These are phyloP conservation scores for Euphorbia pulcherrima DNA, from an alignment of 345 rosid species.

Conservation along the genomic window DNA sequence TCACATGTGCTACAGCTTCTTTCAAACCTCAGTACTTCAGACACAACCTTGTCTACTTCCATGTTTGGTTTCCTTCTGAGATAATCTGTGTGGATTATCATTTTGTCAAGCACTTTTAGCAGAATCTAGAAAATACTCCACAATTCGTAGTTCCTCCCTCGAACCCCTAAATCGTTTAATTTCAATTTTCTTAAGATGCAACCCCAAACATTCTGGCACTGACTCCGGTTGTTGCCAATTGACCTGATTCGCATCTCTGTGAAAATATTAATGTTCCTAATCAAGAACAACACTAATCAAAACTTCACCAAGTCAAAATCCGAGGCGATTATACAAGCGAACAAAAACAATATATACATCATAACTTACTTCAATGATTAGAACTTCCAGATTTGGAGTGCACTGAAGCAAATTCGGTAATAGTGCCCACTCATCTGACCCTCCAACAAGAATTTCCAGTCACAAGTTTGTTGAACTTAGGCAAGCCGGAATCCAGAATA, in stretches of 20 bases:
- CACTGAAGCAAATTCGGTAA: background rate
- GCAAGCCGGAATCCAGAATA: background rate
- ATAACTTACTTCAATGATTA: slow-evolving; percentile 4
- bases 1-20: too few relatives aligned
- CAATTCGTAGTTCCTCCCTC: background rate
- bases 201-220: background rate
- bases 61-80: too few relatives aligned
- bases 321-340: background rate
- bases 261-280: too few relatives aligned
- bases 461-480: background rate
- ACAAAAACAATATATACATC: background rate
- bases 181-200: background rate
- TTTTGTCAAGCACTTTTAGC: background rate
- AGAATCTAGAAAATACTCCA: background rate
- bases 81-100: too few relatives aligned
- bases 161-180: background rate
- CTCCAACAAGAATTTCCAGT: slow-evolving; percentile 4
- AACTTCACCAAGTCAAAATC: background rate
- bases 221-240: background rate
- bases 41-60: too few relatives aligned
- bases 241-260: background rate
- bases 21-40: too few relatives aligned
- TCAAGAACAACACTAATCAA: background rate
- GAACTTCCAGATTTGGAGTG: slow-evolving; percentile 4
- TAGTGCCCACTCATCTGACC: background rate